A percentile compares a stretch with the other conserved stretches of the same genome.
Conservation (phyloP, 768 basidiomycete genomes). For the Termitomyces sp. region DNA sequence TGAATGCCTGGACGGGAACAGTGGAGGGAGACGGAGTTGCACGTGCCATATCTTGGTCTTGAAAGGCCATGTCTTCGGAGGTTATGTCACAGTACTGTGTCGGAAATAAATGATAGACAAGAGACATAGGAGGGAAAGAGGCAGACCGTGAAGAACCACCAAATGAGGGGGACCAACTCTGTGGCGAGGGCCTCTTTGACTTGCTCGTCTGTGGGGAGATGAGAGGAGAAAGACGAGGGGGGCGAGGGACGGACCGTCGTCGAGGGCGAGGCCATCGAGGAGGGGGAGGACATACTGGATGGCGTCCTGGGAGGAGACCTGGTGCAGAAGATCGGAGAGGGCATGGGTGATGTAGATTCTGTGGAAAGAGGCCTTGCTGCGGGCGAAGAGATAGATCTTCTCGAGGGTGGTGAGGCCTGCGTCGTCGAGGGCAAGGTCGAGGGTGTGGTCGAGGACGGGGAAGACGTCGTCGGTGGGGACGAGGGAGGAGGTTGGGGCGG, state of each 20-base stretch:
- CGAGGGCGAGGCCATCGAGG: conserved; percentile 79
- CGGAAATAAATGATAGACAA: conserved; percentile 7
- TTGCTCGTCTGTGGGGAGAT: conserved; percentile 55
- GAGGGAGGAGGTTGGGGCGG: conserved; percentile 18
- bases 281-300: conserved; percentile 91
- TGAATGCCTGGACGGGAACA: conserved; percentile 84
- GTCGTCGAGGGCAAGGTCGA: conserved; percentile 45
- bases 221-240: conserved; percentile 1
- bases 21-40: conserved; percentile 30
- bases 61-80: conserved; percentile 49
- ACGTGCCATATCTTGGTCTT: conserved; percentile 24
- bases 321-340: conserved; percentile 69
- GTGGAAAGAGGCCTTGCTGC: conserved; percentile 59
- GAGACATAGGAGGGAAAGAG: conserved; percentile 1
- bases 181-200: conserved; percentile 86
- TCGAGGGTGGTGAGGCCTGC: conserved; percentile 82
- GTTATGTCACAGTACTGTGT: conserved; percentile 63
- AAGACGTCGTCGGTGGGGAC: conserved; percentile 24
- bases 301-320: conserved; percentile 81
- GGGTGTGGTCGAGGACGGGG: conserved; percentile 30
- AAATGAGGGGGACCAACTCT: conserved; percentile 76
- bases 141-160: conserved; percentile 84
- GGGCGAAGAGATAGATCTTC: conserved; percentile 86
- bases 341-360: conserved; percentile 82
- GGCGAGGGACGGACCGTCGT: conserved; percentile 53